Evolutionary conservation across 163 green algal genomes (phyloP).

Genomic region (Chlamydomonas reinhardtii): DNA sequence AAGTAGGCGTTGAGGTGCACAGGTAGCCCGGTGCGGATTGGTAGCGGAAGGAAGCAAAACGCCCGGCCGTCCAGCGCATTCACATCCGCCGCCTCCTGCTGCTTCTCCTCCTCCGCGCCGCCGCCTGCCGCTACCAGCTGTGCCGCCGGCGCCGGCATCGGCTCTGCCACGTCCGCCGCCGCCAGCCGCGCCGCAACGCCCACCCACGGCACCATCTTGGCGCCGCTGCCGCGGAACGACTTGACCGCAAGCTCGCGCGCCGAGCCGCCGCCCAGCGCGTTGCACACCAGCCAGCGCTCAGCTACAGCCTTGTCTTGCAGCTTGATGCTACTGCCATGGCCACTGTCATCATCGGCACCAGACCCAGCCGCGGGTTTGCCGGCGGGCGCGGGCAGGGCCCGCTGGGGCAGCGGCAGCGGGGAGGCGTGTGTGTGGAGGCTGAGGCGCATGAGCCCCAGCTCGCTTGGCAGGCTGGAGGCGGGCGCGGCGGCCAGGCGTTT

Average conservation of each 20-base stretch:
- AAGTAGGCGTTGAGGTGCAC: slow-evolving; percentile 89
- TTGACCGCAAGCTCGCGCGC: slow-evolving; percentile 64
- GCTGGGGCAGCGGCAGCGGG: background rate
- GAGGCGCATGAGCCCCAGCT: slow-evolving; percentile 31
- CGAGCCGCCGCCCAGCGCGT: slow-evolving; percentile 67
- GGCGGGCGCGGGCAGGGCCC: too few species aligned
- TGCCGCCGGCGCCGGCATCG: background rate
- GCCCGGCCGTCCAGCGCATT: slow-evolving; percentile 62
- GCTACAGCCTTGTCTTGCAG: background rate
- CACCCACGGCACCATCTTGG: slow-evolving; percentile 82
- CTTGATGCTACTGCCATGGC: background rate
- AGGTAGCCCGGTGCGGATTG: slow-evolving; percentile 74
- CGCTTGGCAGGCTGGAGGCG: slow-evolving; percentile 13
- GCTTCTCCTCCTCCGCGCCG: background rate
- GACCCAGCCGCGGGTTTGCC: background rate
- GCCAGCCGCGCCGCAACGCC: slow-evolving; percentile 74
- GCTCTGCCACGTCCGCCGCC: background rate
- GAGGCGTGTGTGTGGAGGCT: background rate
- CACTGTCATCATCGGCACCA: too few species aligned
- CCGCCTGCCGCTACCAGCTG: background rate
- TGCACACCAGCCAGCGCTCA: slow-evolving; percentile 74
- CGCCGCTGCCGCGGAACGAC: slow-evolving; percentile 49
- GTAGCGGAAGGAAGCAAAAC: slow-evolving; percentile 90
- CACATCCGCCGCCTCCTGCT: background rate
- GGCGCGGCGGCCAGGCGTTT: slow-evolving; percentile 37